Percentiles rank a stretch among this genome's conserved stretches.
These are phyloP conservation scores for Fusarium acutatum DNA, from an alignment of 2,329 filamentous ascomycete species.

Conservation along the genomic window DNA sequence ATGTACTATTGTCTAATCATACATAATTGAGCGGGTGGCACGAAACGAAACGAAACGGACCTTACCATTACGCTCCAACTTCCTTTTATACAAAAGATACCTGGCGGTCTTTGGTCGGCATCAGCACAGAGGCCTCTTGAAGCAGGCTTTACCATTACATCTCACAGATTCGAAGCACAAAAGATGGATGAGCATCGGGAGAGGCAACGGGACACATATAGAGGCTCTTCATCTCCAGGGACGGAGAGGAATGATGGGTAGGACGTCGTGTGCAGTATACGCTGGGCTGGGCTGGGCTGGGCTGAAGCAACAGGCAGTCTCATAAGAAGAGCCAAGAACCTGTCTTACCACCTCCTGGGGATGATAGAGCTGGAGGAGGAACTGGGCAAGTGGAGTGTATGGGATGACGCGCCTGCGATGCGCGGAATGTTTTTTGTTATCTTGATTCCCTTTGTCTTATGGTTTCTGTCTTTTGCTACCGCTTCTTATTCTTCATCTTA, in stretches of 20 bases:
- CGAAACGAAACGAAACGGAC: conserved; percentile 35
- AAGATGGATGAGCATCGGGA: conserved; percentile 41
- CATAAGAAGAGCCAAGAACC: background rate
- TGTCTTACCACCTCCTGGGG: conserved; percentile 5
- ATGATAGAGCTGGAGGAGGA: conserved; percentile 18
- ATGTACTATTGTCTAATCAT: conserved; percentile 63
- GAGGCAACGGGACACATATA: conserved; percentile 33
- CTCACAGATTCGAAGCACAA: conserved; percentile 45
- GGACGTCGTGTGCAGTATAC: conserved; percentile 24
- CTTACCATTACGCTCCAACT: conserved; percentile 35
- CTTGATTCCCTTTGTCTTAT: conserved; percentile 44
- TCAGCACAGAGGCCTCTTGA: conserved; percentile 29
- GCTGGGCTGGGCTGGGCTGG: conserved; percentile 21
- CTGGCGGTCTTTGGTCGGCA: conserved; percentile 27
- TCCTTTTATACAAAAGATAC: conserved; percentile 35
- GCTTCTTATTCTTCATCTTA: conserved; percentile 25
- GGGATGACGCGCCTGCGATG: conserved; percentile 34
- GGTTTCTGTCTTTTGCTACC: conserved; percentile 39
- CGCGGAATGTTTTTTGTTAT: conserved; percentile 30
- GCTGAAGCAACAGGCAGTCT: conserved; percentile 15
- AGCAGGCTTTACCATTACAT: conserved; percentile 45
- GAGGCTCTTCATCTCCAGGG: conserved; percentile 33
- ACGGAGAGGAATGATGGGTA: conserved; percentile 19
- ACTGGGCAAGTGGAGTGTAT: conserved; percentile 18
- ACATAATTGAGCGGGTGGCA: conserved; percentile 51